These are phyloP conservation scores for Aquilaria malaccensis DNA, from an alignment of 345 rosid genomes.

Conservation along the genomic window DNA sequence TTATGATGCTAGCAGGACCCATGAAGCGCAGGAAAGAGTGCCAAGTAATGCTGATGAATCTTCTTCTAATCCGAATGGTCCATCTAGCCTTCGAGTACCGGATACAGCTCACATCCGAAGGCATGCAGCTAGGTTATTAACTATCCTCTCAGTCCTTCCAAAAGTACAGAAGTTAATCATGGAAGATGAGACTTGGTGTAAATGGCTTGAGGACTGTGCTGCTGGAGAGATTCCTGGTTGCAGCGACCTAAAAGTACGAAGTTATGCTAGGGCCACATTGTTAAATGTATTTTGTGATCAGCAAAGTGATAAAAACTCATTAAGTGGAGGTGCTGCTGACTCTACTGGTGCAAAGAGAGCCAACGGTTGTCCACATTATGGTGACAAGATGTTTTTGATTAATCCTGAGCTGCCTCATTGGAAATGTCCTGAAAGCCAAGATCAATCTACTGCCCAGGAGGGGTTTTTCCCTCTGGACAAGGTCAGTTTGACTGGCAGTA, in stretches of 20 bases:
- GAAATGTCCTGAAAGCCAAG: constrained; percentile 49
- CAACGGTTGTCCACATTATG: constrained; percentile 51
- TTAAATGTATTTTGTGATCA: constrained; percentile 64
- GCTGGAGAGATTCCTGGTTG: constrained; percentile 62
- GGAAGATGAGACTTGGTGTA: constrained; percentile 66
- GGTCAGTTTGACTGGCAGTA: constrained; percentile 22
- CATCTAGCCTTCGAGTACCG: constrained; percentile 70
- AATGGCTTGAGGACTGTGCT: constrained; percentile 97
- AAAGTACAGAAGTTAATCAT: constrained; percentile 59
- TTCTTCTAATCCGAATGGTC: constrained; percentile 32
- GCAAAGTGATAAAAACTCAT: constrained; percentile 24
- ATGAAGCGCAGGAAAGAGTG: constrained; percentile 47
- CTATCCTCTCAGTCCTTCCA: constrained; percentile 77
- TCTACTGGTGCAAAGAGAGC: constrained; percentile 29
- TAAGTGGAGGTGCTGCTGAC: constrained; percentile 22
- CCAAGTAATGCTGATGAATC: constrained; percentile 39
- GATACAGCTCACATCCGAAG: constrained; percentile 83
- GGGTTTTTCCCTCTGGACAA: constrained; percentile 20
- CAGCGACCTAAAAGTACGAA: constrained; percentile 71
- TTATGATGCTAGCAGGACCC: constrained; percentile 81
- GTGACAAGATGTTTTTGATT: constrained; percentile 68
- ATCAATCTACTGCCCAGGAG: constrained; percentile 19
- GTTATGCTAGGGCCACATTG: constrained; percentile 86
- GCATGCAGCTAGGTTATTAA: constrained; percentile 90
- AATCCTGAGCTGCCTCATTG: constrained; percentile 85